These are phyloP conservation scores for Boletus vinaceobasis DNA, from an alignment of 768 basidiomycete genomes.

Conservation along the genomic window DNA sequence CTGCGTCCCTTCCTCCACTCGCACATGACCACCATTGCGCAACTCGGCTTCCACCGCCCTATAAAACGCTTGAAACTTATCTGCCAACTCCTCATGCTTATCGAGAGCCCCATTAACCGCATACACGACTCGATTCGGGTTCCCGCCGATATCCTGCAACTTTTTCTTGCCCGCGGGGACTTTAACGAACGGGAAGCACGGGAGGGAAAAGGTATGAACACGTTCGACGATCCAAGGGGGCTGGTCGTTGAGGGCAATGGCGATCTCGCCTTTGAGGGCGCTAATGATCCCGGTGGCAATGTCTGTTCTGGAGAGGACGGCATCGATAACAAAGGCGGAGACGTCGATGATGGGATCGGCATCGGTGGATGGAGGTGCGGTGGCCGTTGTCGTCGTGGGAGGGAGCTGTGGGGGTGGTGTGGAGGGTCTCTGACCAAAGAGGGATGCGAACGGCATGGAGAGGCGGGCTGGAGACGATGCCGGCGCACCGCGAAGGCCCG, in stretches of 20 bases:
- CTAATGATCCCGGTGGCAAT: constrained; percentile 52
- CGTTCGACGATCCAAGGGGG: constrained; percentile 61
- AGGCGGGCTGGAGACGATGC: constrained; percentile 44
- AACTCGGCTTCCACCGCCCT: constrained; percentile 62
- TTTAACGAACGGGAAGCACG: constrained; percentile 56
- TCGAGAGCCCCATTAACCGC: constrained; percentile 41
- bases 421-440: constrained; percentile 55
- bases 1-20: constrained; percentile 2
- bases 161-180: constrained; percentile 31
- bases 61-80: constrained; percentile 73
- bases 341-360: constrained; percentile 47
- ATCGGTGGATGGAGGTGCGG: constrained; percentile 26
- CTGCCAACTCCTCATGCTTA: constrained; percentile 48
- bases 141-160: constrained; percentile 29
- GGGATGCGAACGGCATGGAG: constrained; percentile 71
- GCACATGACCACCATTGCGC: constrained; percentile 24
- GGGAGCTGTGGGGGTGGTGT: constrained; percentile 30
- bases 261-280: constrained; percentile 54
- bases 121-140: constrained; percentile 28
- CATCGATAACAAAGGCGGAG: constrained; percentile 57
- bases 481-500: constrained; percentile 14
- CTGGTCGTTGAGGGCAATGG: constrained; percentile 40
- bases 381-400: constrained; percentile 15
- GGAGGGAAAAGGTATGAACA: constrained; percentile 51
- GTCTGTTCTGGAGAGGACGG: constrained; percentile 50